These are phyloP conservation scores for Pythium dissotocum DNA, from an alignment of 352 stramenopile genomes.

Conservation along the genomic window DNA sequence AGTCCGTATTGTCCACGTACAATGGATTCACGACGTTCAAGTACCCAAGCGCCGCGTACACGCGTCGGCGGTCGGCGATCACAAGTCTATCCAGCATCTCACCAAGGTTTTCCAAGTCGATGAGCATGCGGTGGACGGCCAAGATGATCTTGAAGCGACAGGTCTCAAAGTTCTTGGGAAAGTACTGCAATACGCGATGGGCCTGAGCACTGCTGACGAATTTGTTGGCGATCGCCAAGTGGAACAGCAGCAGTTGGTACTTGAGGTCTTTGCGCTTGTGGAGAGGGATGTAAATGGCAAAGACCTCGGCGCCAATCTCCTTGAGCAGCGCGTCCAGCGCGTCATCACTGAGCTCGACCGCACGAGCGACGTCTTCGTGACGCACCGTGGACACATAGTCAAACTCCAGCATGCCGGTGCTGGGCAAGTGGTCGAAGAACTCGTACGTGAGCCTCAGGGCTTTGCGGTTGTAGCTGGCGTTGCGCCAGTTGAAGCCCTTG, in stretches of 20 bases:
- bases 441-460: conserved; percentile 47
- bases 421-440: conserved; percentile 62
- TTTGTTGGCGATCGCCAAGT: conserved; percentile 52
- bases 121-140: conserved; percentile 54
- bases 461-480: conserved; percentile 62
- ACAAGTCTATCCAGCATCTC: conserved; percentile 60
- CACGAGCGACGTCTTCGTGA: conserved; percentile 40
- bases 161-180: conserved; percentile 67
- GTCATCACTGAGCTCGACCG: conserved; percentile 38
- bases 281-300: conserved; percentile 68
- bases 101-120: conserved; percentile 67
- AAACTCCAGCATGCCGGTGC: conserved; percentile 60
- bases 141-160: conserved; percentile 53
- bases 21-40: conserved; percentile 64
- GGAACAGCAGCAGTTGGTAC: conserved; percentile 70
- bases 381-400: conserved; percentile 64
- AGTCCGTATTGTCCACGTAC: conserved; percentile 58
- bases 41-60: conserved; percentile 58
- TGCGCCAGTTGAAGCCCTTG: conserved; percentile 61
- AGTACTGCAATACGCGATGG: conserved; percentile 67
- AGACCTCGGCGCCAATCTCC: conserved; percentile 64
- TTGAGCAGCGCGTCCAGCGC: conserved; percentile 40
- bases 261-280: conserved; percentile 71
- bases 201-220: conserved; percentile 48
- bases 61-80: conserved; percentile 35